phyloP scores from a whole-genome alignment of 257 asterid genomes.

The Nicotiana tabacum region DNA sequence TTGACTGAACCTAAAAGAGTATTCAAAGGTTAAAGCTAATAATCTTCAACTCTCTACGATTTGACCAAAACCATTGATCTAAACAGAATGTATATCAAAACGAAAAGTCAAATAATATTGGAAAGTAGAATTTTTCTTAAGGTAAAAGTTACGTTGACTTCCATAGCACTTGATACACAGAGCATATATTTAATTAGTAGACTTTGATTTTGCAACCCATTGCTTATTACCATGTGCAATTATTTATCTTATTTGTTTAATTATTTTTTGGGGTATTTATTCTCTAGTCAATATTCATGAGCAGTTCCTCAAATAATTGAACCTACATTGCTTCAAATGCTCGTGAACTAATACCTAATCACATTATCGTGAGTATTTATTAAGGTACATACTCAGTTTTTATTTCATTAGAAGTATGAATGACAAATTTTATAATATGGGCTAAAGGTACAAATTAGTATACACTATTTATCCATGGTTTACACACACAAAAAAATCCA shows the following conservation, averaged over 20 bases:
- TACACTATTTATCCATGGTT: no score
- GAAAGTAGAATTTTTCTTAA: background rate
- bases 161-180: background rate
- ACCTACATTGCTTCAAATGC: background rate
- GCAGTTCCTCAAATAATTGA: background rate
- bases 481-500: no score
- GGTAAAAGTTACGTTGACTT: slow-evolving; percentile 5
- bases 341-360: background rate
- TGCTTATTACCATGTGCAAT: background rate
- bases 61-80: background rate
- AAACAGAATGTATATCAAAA: no score
- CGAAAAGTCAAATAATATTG: background rate
- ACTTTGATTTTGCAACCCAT: background rate
- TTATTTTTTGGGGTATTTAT: background rate
- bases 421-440: no score
- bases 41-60: background rate
- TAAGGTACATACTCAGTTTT: no score
- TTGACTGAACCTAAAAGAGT: no score
- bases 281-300: background rate
- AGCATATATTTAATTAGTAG: background rate
- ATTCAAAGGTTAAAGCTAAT: background rate
- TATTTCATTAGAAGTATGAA: no score
- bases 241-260: background rate
- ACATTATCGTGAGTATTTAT: no score
- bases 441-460: no score